Base-by-base conservation (phyloP, 768 basidiomycete species). In the Mycena floridula region DNA sequence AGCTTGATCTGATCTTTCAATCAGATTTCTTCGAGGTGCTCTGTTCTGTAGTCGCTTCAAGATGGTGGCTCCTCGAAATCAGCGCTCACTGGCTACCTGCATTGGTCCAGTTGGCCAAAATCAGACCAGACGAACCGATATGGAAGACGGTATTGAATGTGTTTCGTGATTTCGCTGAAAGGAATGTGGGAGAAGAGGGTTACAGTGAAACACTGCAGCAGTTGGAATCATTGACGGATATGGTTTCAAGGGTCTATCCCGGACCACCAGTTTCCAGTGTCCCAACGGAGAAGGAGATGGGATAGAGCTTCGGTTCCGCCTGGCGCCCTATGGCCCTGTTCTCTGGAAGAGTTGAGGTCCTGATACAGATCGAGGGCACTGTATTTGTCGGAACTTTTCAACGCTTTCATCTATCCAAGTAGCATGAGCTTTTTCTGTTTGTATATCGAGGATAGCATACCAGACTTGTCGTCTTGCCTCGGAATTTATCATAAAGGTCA, bases 221-320 rank as follows among this genome's bases (percentile, higher is more conserved):
- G n/a, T n/a, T n/a, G n/a, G n/a, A n/a, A n/a, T n/a, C n/a, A 38
- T 25, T 43, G 52, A 57, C 48, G 37, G 58, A 40, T 54, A 27
- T 20, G 21, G 27, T n/a, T 20, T n/a, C n/a, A n/a, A n/a, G n/a
- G n/a, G n/a, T n/a, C n/a, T n/a, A n/a, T n/a, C 46, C 18, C 49
- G 57, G 60, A 54, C 83, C 82, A 84, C 80, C 80, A 85, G 6
- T 77, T 71, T 3, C 66, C 70, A 24, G 78, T 59, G 51, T 77
- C 77, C 26, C 83, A 55, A 25, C 72, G 68, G 15, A 76, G 57
- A 16, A 83, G 61, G 8, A 85, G 61, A 53, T 82, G 72, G 45
- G 73, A 67, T 43, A 85, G 57, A 18, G 76, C 70, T 25, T 76
- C 74, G 22, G 72, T 60, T 0, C 81, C 81, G 7, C 80, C 78